Base-by-base conservation (phyloP, 257 asterid genomes). In the Sherardia arvensis region DNA sequence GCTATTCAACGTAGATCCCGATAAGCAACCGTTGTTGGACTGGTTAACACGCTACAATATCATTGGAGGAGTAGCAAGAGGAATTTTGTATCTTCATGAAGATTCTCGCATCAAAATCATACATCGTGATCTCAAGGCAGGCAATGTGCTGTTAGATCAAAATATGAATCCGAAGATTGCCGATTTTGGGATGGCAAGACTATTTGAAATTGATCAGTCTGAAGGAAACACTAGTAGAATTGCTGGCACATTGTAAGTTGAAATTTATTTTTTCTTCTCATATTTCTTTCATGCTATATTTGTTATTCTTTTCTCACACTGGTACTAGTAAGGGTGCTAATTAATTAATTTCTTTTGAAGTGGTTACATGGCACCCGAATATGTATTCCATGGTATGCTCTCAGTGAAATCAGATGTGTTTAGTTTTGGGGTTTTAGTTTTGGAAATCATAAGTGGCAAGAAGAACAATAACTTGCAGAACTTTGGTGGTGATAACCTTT, bases 111-210 rank as follows among this genome's bases (percentile, higher is more conserved):
- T 73, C 18, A 51, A 51, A 0, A 59, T 74, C 4, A 47, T 69
- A 36, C 72, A 74, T 48, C 66, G 73, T 43, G 72, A 74, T 56
- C 72, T 74, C 34, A 69, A 74, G 62, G 79, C 69, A 3, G 62
- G 79, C 11, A 76, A 68, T 33, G 62, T 76, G 20, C 55, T 76
- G 1, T 65, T 76, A 7, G 80, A 71, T 18, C 18, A 6, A 23
- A 69, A 71, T 25, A 61, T 74, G 76, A 74, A 70, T 2, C 69
- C 79, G 3, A 75, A 75, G 30, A 70, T 75, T 25, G 57, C 79
- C 6, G 76, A 75, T 36, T 74, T 74, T 66, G 76, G 73, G 23
- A 61, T 61, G 69, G 79, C 79, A 1, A 70, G 69, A 22, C 34
- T 66, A 26, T 70, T 74, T 28, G 61, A 51, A 1, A 21, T 45